Conservation (phyloP, 2,329 filamentous ascomycete species). For the Ophiocordyceps polyrhachis-furcata region DNA sequence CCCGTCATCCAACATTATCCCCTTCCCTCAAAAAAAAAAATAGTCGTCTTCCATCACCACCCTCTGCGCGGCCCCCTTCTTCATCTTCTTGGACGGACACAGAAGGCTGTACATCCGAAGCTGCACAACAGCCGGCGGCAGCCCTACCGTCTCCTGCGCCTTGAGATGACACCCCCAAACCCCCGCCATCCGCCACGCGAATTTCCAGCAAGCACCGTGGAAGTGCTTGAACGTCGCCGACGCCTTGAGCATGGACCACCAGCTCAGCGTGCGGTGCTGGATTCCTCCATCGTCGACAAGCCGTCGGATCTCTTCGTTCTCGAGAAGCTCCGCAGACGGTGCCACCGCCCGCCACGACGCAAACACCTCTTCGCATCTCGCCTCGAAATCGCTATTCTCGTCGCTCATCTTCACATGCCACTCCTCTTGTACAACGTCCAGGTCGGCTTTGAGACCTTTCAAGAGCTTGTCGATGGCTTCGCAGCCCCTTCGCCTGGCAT, state of each 20-base stretch:
- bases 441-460: constrained; percentile 13
- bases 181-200: constrained; percentile 30
- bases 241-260: constrained; percentile 32
- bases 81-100: neutral
- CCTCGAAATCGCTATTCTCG: constrained; percentile 6
- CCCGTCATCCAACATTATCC: neutral
- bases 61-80: neutral
- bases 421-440: constrained; percentile 9
- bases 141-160: neutral
- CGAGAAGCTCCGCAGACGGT: neutral
- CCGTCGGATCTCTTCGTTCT: constrained; percentile 8
- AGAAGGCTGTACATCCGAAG: neutral
- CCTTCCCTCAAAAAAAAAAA: neutral
- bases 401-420: constrained; percentile 16
- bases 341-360: neutral
- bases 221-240: constrained; percentile 25
- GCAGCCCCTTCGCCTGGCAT: constrained; percentile 7
- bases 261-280: constrained; percentile 11
- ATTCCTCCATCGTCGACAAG: constrained; percentile 12
- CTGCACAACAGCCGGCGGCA: neutral
- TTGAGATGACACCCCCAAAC: neutral
- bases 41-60: neutral
- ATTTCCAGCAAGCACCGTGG: constrained; percentile 5
- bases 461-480: constrained; percentile 13
- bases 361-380: constrained; percentile 8